phyloP scores from a whole-genome alignment of 2,329 filamentous ascomycete genomes.

The Ophiostoma australiae region DNA sequence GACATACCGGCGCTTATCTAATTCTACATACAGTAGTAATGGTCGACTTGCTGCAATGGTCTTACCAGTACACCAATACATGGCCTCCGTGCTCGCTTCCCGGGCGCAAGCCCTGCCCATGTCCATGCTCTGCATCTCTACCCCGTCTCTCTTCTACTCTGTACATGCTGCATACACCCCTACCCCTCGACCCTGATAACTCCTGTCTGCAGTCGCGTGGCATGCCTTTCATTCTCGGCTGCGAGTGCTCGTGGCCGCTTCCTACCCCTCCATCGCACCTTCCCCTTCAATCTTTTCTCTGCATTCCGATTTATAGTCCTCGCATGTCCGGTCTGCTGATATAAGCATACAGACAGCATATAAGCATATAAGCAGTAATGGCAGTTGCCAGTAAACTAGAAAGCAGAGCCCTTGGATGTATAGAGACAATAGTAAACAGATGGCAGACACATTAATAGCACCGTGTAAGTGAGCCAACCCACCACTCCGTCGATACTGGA shows the following conservation, averaged over 20 bases:
- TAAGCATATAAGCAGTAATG: not conserved
- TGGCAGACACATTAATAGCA: not conserved
- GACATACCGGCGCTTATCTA: not conserved
- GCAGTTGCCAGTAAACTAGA: not conserved
- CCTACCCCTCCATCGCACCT: not conserved
- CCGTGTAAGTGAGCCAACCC: not conserved
- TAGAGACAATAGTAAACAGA: not conserved
- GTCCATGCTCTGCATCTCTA: not conserved
- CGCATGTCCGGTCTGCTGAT: not conserved
- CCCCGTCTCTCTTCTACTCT: not conserved
- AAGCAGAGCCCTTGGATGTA: not conserved
- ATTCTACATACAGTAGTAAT: not conserved
- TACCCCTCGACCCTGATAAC: not conserved
- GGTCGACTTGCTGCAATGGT: not conserved
- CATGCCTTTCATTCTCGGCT: not conserved
- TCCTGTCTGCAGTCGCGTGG: not conserved
- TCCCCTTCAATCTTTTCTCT: not conserved
- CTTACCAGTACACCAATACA: not conserved
- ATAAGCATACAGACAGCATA: not conserved
- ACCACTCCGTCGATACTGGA: not conserved
- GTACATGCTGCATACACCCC: not conserved
- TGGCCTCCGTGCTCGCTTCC: slow-evolving; percentile 1
- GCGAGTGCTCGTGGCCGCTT: not conserved
- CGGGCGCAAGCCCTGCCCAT: not conserved
- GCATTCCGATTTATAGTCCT: not conserved